Conservation (phyloP, 257 asterid genomes). For the Solanum neorickii region DNA sequence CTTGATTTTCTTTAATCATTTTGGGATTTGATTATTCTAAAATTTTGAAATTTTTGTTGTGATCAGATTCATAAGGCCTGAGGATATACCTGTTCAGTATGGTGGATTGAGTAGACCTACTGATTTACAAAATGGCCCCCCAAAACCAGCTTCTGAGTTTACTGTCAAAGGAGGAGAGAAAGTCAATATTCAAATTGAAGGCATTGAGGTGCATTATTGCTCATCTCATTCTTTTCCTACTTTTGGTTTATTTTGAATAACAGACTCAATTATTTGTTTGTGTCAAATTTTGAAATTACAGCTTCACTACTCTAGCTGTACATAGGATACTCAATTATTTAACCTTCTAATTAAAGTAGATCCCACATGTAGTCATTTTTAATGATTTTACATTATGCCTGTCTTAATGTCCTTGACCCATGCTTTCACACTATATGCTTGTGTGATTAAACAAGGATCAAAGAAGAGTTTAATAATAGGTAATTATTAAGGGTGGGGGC, state of each 20-base stretch:
- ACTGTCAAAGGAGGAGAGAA: constrained; percentile 78
- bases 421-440: not conserved
- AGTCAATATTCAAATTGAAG: constrained; percentile 90
- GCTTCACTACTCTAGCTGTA: not conserved
- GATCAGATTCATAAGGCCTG: constrained; percentile 68
- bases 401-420: not conserved
- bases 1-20: not conserved
- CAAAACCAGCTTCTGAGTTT: constrained; percentile 91
- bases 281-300: not conserved
- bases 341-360: not conserved
- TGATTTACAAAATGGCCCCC: constrained; percentile 41
- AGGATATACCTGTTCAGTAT: constrained; percentile 66
- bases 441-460: not conserved
- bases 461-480: not conserved
- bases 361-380: not conserved
- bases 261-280: not conserved
- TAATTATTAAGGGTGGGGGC: not conserved
- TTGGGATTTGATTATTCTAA: not conserved
- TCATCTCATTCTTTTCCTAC: not conserved
- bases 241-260: not conserved
- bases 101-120: constrained; percentile 78
- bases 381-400: not conserved
- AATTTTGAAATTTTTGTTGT: not conserved
- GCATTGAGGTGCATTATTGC: constrained; percentile 63
- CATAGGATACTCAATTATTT: not conserved